phyloP scores from a whole-genome alignment of 192 early-diverging fungal species.

The Jimgerdemannia lactiflua region DNA sequence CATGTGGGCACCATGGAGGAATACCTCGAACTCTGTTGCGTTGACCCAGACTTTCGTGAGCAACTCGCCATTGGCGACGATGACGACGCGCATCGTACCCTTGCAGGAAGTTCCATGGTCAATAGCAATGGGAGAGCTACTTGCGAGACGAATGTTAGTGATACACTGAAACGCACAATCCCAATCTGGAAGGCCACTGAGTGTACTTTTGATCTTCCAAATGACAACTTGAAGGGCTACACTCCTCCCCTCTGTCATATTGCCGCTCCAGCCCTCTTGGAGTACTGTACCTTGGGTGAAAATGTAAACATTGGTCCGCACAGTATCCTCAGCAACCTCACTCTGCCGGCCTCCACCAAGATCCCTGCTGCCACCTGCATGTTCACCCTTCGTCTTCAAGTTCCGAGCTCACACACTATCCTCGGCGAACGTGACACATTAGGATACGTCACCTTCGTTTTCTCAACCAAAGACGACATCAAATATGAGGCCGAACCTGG shows the following conservation, averaged over 20 bases:
- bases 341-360: neutral
- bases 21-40: constrained; percentile 22
- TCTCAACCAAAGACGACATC: constrained; percentile 37
- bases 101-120: too few species aligned
- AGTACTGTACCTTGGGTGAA: constrained; percentile 8
- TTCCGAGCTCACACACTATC: neutral
- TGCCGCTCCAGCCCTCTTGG: neutral
- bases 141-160: too few species aligned
- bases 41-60: constrained; percentile 19
- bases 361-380: constrained; percentile 29
- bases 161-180: too few species aligned
- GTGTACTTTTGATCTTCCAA: too few species aligned
- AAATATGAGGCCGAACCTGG: constrained; percentile 16
- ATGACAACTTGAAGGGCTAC: too few species aligned
- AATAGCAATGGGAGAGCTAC: too few species aligned
- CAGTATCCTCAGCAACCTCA: constrained; percentile 21
- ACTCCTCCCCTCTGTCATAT: too few species aligned
- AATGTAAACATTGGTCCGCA: constrained; percentile 3
- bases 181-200: too few species aligned
- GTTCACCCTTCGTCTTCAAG: constrained; percentile 19
- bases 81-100: too few species aligned
- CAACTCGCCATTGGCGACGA: constrained; percentile 17
- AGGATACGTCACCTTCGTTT: constrained; percentile 35
- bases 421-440: neutral
- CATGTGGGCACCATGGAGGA: constrained; percentile 40